Evolutionary conservation across 2,329 filamentous ascomycete genomes (phyloP), one percentile per base, ranked within the genome.

Genomic region (Colletotrichum liaoningense): DNA sequence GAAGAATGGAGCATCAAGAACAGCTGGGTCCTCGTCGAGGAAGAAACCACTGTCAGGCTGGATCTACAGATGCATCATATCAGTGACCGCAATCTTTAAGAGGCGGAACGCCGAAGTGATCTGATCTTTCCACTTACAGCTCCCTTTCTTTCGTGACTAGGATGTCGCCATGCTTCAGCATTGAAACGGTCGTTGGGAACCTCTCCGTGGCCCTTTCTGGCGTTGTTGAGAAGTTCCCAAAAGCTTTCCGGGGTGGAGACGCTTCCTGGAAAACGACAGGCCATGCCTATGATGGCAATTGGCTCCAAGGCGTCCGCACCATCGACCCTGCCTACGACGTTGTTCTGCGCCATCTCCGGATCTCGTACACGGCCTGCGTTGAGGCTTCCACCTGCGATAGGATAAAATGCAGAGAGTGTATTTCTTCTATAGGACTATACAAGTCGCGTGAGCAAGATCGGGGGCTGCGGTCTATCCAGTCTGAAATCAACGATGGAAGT

Each of bases 131-230:
- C 12, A 16, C 35, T 16, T 38, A 38, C 35, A 38, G 35, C 35
- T 38, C 35, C 35, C 35, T 38, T 38, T 16, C 19, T 68, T 26
- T 38, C 57, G 24, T 28, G 65, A 68, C 35, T 38, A 1, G 65
- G 65, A 22, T 68, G 56, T 19, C 60, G 57, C 67, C 58, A 69
- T 19, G 67, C 58, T 49, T 69, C 22, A 6, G 67, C 22, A 56
- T 35, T 7, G 42, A 57, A 68, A 38, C 65, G 60, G 28, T 46
- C 38, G 5, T 62, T 30, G 7, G 65, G 65, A 8, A 68, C 35
- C 5, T 4, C 52, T 16, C 42, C 28, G 11, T 54, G 46, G 11
- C 65, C 65, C 6, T 57, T 55, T 8, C 30, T 9, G 4, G 56
- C 56, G 6, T 57, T 54, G 16, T 24, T 60, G n/a, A 68, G 30